phyloP scores from a whole-genome alignment of 768 basidiomycete species.

The Phlegmacium glaucopus region DNA sequence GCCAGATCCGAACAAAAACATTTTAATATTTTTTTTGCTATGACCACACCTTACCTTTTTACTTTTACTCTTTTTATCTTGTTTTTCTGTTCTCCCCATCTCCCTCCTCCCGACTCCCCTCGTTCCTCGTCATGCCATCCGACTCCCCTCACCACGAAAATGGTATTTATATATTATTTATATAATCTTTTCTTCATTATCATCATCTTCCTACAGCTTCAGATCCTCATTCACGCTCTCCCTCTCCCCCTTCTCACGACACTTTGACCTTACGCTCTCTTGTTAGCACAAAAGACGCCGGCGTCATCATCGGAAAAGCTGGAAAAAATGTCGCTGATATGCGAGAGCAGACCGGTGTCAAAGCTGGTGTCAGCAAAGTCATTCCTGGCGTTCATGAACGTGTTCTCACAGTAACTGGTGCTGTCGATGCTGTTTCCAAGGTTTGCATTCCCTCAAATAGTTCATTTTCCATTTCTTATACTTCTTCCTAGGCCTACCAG shows the following conservation, averaged over 20 bases:
- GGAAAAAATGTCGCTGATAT: constrained; percentile 98
- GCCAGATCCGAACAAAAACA: constrained; percentile 25
- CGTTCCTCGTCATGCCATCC: constrained; percentile 55
- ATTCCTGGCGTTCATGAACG: constrained; percentile 97
- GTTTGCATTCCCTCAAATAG: constrained; percentile 33
- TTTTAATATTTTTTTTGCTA: not conserved
- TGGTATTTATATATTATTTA: constrained; percentile 36
- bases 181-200: constrained; percentile 9
- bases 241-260: constrained; percentile 68
- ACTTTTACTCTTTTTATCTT: constrained; percentile 25
- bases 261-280: constrained; percentile 89
- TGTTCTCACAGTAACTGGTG: constrained; percentile 90
- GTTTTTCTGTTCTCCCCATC: constrained; percentile 17
- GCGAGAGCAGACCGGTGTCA: constrained; percentile 93
- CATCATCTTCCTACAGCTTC: constrained; percentile 41
- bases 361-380: constrained; percentile 98
- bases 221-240: constrained; percentile 68
- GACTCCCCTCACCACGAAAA: constrained; percentile 56
- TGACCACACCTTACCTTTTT: constrained; percentile 20
- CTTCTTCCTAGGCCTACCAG: constrained; percentile 72
- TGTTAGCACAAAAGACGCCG: constrained; percentile 95
- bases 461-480: constrained; percentile 12
- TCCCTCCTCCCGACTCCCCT: constrained; percentile 29
- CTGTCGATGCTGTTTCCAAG: constrained; percentile 91
- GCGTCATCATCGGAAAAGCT: constrained; percentile 94